phyloP scores from a whole-genome alignment of 108 stramenopile genomes.

The Skeletonema tropicum region DNA sequence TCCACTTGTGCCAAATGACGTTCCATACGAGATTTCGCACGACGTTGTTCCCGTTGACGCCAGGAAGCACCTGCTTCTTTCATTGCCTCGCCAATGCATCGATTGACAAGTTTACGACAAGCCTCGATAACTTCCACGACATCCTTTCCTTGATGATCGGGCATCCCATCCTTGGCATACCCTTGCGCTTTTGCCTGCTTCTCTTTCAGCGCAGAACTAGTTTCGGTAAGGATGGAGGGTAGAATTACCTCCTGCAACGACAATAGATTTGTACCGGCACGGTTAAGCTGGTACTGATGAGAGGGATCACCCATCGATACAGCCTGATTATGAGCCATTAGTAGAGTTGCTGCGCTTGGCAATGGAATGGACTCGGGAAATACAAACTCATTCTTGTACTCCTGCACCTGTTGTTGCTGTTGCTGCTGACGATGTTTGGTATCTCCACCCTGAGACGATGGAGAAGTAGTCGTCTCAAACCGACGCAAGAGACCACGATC shows the following conservation, averaged over 20 bases:
- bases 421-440: not conserved
- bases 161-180: conserved; percentile 36
- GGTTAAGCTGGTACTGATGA: conserved; percentile 44
- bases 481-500: not conserved
- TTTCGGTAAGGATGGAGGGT: conserved; percentile 37
- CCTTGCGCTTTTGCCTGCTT: conserved; percentile 46
- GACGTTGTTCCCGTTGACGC: conserved; percentile 32
- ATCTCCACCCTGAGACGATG: not conserved
- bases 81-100: conserved; percentile 25
- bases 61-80: conserved; percentile 33
- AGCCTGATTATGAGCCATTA: conserved; percentile 31
- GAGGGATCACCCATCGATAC: conserved; percentile 17
- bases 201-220: conserved; percentile 33
- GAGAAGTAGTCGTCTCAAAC: not conserved
- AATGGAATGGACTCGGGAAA: conserved; percentile 29
- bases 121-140: conserved; percentile 43
- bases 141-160: conserved; percentile 33
- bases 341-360: conserved; percentile 21
- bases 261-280: conserved; percentile 34
- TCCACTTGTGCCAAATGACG: conserved; percentile 15
- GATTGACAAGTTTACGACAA: conserved; percentile 40
- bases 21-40: conserved; percentile 6
- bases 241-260: conserved; percentile 50
- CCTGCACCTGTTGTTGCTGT: not conserved
- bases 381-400: conserved; percentile 38